Conservation (phyloP, 2,329 filamentous ascomycete genomes). For the Aspergillus clavatus region DNA sequence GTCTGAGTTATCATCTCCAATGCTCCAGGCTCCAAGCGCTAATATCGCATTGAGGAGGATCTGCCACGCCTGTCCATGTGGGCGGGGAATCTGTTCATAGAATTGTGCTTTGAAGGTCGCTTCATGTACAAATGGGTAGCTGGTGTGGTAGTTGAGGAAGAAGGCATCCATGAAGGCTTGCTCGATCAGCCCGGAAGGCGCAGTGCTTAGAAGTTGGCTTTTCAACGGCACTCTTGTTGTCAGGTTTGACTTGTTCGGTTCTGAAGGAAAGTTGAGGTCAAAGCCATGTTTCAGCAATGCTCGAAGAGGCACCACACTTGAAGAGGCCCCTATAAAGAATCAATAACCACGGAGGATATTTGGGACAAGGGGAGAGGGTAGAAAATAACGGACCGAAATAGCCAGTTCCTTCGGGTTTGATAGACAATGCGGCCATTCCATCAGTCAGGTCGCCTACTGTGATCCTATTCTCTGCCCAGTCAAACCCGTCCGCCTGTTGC, state of each 20-base stretch:
- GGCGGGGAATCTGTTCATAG: constrained; percentile 40
- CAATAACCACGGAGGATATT: background rate
- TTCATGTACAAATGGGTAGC: constrained; percentile 47
- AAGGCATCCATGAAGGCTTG: constrained; percentile 44
- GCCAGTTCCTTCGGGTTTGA: constrained; percentile 37
- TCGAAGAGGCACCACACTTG: constrained; percentile 37
- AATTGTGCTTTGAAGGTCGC: constrained; percentile 46
- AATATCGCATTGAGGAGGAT: constrained; percentile 44
- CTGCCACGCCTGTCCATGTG: constrained; percentile 41
- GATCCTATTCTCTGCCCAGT: constrained; percentile 38
- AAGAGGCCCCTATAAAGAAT: constrained; percentile 29
- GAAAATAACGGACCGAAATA: constrained; percentile 31
- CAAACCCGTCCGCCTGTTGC: constrained; percentile 37
- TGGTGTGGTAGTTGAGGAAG: constrained; percentile 44
- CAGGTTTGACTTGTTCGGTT: constrained; percentile 21
- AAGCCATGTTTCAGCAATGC: constrained; percentile 37
- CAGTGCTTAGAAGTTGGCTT: constrained; percentile 34
- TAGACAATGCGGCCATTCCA: constrained; percentile 40
- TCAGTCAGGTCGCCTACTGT: constrained; percentile 37
- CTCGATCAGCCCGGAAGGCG: constrained; percentile 36
- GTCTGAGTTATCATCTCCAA: constrained; percentile 38
- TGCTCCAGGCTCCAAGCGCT: constrained; percentile 44
- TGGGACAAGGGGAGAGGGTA: background rate
- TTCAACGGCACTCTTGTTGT: constrained; percentile 32
- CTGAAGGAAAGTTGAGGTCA: constrained; percentile 34